phyloP scores from a whole-genome alignment of 2,329 filamentous ascomycete species.

The Blumeria graminis region DNA sequence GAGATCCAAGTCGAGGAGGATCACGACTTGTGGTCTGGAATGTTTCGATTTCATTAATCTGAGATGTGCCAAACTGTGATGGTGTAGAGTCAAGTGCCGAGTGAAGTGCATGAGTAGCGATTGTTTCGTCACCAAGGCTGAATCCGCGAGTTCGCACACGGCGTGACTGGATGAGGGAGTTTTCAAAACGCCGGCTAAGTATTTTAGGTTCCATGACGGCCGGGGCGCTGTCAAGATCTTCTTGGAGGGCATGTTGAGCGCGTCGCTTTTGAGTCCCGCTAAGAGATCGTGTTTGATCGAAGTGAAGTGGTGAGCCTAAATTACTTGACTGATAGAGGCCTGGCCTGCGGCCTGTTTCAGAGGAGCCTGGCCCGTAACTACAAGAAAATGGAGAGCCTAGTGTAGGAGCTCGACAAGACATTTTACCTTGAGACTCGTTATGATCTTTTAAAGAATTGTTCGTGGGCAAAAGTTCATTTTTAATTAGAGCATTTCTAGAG shows the following conservation, averaged over 20 bases:
- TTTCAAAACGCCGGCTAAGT: slow-evolving; percentile 13
- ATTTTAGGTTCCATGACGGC: slow-evolving; percentile 11
- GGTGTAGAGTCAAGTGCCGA: slow-evolving; percentile 6
- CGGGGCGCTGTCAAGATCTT: slow-evolving; percentile 8
- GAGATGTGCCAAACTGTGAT: slow-evolving; percentile 1
- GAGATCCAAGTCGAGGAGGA: slow-evolving; percentile 27
- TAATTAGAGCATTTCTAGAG: not conserved
- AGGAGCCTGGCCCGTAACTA: slow-evolving; percentile 38
- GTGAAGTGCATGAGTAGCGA: slow-evolving; percentile 6
- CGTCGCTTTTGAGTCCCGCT: slow-evolving; percentile 14
- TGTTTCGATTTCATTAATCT: slow-evolving; percentile 6
- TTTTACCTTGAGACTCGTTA: slow-evolving; percentile 2
- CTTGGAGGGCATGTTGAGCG: slow-evolving; percentile 11
- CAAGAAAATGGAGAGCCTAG: slow-evolving; percentile 22
- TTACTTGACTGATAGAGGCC: slow-evolving; percentile 3
- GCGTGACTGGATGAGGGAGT: slow-evolving; percentile 7
- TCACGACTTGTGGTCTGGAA: slow-evolving; percentile 13
- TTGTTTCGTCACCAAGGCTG: slow-evolving; percentile 13
- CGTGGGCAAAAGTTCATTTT: not conserved
- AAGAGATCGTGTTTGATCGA: slow-evolving; percentile 9
- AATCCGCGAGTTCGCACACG: slow-evolving; percentile 15
- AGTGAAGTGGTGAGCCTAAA: slow-evolving; percentile 13
- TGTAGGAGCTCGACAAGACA: slow-evolving; percentile 3
- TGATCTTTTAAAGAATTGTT: too few species aligned
- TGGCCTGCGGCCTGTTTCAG: slow-evolving; percentile 11